Evolutionary conservation across 2,329 filamentous ascomycete species (phyloP), one percentile per base, ranked within the genome.

Genomic region (Venturia aucupariae): DNA sequence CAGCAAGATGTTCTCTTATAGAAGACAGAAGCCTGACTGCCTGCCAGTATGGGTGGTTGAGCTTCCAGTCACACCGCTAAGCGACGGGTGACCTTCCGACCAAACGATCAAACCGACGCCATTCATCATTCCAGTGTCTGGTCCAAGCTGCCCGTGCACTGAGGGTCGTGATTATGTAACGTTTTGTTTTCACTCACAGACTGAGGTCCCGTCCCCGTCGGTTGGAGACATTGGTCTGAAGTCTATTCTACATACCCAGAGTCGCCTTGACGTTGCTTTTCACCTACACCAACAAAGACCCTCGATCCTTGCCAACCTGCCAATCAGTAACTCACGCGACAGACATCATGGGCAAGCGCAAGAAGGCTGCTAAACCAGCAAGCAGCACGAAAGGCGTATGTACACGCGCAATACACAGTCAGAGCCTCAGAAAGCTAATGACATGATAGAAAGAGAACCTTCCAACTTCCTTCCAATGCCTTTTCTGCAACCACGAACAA

Each of bases 401-500:
- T 27, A 22, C 38, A 13, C 24, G 44, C 27, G 42, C 46, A 15
- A 42, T 5, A 41, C 42, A 7, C 15, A 17, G 17, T 4, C 39
- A 30, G 42, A 48, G 39, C 39, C 19, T 30, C 48, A 32, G 24
- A 35, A 27, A 4, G 44, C 62, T 64, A 61, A 64, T 24, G 7
- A 42, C 19, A n/a, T 32, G 32, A 11, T 38, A 76, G 74, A 74
- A 83, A 74, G 89, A 92, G 70, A 84, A 86, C 48, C 82, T 94
- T 22, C 83, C 88, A 3, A 92, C 90, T 2, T 85, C 86, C n/a
- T 99, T 99, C 76, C 90, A 92, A 65, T 99, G 94, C 75, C 86
- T 99, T 57, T 99, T 99, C 79, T 99, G 94, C 82, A 97, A 97
- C 75, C 92, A 97, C 78, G 94, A 97, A 74, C 94, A 91, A 69